Evolutionary conservation across 805 yeast species (phyloP).

Genomic region (Grigorovia transvaalensis): DNA sequence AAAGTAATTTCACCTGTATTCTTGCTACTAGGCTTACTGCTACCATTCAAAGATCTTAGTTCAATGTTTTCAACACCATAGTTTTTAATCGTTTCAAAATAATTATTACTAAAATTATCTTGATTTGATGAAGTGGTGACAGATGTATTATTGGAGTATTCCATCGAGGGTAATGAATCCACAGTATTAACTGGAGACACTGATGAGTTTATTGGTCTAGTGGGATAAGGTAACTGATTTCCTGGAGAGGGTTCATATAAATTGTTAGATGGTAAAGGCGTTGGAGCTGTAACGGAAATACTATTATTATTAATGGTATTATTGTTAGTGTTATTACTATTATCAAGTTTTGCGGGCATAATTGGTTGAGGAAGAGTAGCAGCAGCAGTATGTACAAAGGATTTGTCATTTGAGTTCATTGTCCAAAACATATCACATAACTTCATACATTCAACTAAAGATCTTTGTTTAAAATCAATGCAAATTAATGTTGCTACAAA

Average conservation of each 20-base stretch:
- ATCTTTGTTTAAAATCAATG: conserved; percentile 9
- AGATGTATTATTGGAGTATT: background rate
- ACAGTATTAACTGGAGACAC: background rate
- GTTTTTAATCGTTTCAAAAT: background rate
- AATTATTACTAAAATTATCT: background rate
- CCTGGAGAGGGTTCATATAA: background rate
- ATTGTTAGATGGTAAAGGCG: background rate
- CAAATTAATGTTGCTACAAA: conserved; percentile 9
- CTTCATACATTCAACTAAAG: conserved; percentile 5
- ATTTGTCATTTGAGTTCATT: background rate
- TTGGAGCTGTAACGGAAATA: background rate
- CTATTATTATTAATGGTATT: background rate
- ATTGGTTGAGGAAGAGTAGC: background rate
- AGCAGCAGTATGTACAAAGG: background rate
- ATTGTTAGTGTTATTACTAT: background rate
- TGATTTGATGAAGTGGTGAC: background rate
- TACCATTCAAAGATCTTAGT: background rate
- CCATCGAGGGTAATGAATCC: background rate
- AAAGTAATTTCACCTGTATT: background rate
- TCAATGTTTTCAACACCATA: background rate
- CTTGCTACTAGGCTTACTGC: background rate
- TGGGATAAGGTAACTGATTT: background rate
- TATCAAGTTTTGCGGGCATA: background rate
- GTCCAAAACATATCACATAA: conserved; percentile 8
- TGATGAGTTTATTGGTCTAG: background rate